These are phyloP conservation scores for Candida dajiaensis DNA, from an alignment of 805 yeast species.

Conservation along the genomic window DNA sequence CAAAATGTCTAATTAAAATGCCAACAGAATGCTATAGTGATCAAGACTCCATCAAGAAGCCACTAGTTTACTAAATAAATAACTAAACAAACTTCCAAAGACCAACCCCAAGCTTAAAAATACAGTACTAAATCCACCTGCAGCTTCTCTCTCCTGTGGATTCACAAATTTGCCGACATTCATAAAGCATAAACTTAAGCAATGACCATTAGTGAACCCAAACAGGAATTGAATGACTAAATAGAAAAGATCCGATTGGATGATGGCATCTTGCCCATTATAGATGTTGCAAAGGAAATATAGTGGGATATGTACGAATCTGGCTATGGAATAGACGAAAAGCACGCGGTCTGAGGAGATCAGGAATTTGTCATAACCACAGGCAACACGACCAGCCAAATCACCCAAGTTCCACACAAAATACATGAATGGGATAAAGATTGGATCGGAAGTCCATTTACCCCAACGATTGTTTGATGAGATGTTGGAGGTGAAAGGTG, in stretches of 20 bases:
- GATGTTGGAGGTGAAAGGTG: constrained; percentile 79
- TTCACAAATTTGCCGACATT: constrained; percentile 54
- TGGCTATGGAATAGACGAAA: constrained; percentile 46
- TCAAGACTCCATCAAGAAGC: neutral
- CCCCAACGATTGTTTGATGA: constrained; percentile 35
- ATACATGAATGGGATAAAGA: constrained; percentile 72
- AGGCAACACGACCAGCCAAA: constrained; percentile 63
- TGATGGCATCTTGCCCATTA: constrained; percentile 18
- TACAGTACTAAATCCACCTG: constrained; percentile 88
- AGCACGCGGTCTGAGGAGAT: constrained; percentile 39
- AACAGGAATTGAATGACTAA: constrained; percentile 64
- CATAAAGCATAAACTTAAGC: constrained; percentile 76
- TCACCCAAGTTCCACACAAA: constrained; percentile 90
- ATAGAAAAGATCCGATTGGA: constrained; percentile 62
- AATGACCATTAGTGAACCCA: constrained; percentile 87
- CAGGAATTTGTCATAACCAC: constrained; percentile 44
- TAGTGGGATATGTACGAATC: constrained; percentile 63
- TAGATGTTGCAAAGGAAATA: constrained; percentile 60
- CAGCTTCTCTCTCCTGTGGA: constrained; percentile 76
- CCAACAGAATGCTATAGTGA: too few species aligned
- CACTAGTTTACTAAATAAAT: constrained; percentile 33
- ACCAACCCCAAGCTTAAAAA: constrained; percentile 75
- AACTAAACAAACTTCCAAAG: constrained; percentile 72
- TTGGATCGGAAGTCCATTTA: constrained; percentile 23
- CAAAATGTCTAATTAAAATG: too few species aligned